Percentiles rank a stretch among this genome's conserved stretches.
Conservation (phyloP, 1,284 basidiomycete genomes). For the Heterobasidion irregulare region DNA sequence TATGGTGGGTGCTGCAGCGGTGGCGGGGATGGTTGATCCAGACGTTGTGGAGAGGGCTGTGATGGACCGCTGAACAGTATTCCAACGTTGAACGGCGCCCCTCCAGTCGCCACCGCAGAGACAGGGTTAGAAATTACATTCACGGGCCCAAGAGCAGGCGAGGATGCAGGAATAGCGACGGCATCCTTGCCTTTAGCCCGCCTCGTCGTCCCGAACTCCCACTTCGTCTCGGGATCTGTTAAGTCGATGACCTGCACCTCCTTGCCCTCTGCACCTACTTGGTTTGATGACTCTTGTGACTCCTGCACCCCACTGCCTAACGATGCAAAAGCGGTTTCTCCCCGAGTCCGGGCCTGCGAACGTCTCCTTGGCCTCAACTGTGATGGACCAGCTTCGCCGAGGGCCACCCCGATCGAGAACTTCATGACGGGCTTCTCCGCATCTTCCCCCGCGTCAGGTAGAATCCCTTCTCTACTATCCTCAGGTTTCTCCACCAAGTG, state of each 20-base stretch:
- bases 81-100: conserved; percentile 5
- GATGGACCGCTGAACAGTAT: conserved; percentile 7
- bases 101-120: conserved; percentile 1
- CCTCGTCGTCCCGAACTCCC: conserved; percentile 49
- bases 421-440: conserved; percentile 19
- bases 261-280: background rate
- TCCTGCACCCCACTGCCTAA: background rate
- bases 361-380: conserved; percentile 27
- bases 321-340: background rate
- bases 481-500: conserved; percentile 1
- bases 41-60: conserved; percentile 3
- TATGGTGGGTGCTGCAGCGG: background rate
- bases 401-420: conserved; percentile 38
- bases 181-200: conserved; percentile 8
- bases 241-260: conserved; percentile 26
- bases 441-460: conserved; percentile 10
- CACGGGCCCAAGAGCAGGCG: background rate
- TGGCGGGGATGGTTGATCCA: conserved; percentile 1
- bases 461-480: conserved; percentile 5
- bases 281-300: background rate
- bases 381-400: conserved; percentile 30
- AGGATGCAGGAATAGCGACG: background rate
- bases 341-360: conserved; percentile 15
- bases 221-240: conserved; percentile 30
- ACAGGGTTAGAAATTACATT: background rate